A percentile compares a stretch with the other conserved stretches of the same genome.
These are phyloP conservation scores for Fusarium sp. DNA, from an alignment of 2,329 filamentous ascomycete genomes.

Conservation along the genomic window DNA sequence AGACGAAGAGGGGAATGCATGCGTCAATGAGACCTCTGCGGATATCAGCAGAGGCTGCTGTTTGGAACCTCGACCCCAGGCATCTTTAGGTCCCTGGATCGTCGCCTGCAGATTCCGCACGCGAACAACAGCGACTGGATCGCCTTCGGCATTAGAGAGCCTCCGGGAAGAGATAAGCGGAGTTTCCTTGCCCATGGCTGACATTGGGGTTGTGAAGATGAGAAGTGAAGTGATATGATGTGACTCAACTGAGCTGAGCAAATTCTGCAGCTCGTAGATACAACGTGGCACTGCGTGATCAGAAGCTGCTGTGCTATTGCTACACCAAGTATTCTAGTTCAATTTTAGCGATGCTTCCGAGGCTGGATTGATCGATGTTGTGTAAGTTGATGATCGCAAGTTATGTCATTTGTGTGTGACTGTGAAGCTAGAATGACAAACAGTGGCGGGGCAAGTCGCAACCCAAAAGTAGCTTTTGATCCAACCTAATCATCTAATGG, in stretches of 20 bases:
- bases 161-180: constrained; percentile 45
- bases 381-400: constrained; percentile 11
- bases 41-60: constrained; percentile 74
- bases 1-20: constrained; percentile 70
- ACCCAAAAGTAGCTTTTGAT: constrained; percentile 5
- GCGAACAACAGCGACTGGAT: constrained; percentile 63
- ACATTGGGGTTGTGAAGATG: neutral
- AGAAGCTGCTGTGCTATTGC: neutral
- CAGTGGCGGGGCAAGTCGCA: constrained; percentile 32
- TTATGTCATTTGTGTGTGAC: constrained; percentile 32
- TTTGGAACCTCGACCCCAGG: constrained; percentile 73
- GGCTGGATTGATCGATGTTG: neutral
- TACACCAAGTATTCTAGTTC: neutral
- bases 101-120: constrained; percentile 72
- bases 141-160: constrained; percentile 46
- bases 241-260: constrained; percentile 21
- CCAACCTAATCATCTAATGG: neutral
- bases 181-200: constrained; percentile 37
- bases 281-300: neutral
- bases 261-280: constrained; percentile 5
- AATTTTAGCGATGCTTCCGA: neutral
- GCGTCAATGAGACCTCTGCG: constrained; percentile 68
- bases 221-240: neutral
- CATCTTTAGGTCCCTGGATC: constrained; percentile 71
- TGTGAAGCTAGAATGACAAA: constrained; percentile 35